Percentiles rank a stretch among this genome's conserved stretches.
Conservation (phyloP, 2,329 filamentous ascomycete species). For the Ampelomyces quisqualis region DNA sequence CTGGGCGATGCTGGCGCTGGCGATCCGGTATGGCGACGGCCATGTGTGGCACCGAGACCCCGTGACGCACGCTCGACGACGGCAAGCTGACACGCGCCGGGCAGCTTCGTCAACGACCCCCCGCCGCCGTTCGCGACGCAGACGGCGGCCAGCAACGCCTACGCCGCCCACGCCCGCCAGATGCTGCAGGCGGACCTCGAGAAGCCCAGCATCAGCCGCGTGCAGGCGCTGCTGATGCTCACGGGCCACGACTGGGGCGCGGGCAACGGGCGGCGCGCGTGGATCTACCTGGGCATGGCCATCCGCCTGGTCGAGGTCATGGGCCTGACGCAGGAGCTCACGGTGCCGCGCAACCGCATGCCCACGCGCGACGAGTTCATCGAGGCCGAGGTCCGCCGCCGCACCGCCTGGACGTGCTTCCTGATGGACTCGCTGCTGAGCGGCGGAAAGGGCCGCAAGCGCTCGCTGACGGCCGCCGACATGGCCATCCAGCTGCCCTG, state of each 20-base stretch:
- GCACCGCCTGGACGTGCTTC: conserved; percentile 48
- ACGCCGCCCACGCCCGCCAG: conserved; percentile 44
- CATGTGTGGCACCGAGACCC: too few species aligned
- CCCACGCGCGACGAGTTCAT: conserved; percentile 45
- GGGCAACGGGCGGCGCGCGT: conserved; percentile 45
- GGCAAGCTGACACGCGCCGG: background rate
- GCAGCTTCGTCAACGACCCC: conserved; percentile 42
- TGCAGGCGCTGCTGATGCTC: conserved; percentile 47
- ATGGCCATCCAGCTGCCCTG: conserved; percentile 46
- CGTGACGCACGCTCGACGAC: background rate
- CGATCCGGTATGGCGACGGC: conserved; percentile 35
- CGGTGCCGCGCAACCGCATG: conserved; percentile 31
- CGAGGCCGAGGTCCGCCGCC: conserved; percentile 43
- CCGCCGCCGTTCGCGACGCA: conserved; percentile 40
- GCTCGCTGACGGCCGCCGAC: conserved; percentile 37
- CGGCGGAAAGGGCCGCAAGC: conserved; percentile 44
- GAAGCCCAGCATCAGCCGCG: conserved; percentile 43
- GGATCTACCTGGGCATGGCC: conserved; percentile 48
- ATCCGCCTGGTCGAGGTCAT: conserved; percentile 46
- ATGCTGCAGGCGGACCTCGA: conserved; percentile 46
- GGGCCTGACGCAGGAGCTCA: conserved; percentile 43
- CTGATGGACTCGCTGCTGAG: conserved; percentile 47
- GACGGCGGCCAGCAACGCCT: conserved; percentile 46
- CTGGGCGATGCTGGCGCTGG: conserved; percentile 47
- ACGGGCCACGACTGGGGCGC: conserved; percentile 52